Evolutionary conservation across 1,139 yeast genomes (phyloP).

Genomic region (Debaryomyces psychrophilus): DNA sequence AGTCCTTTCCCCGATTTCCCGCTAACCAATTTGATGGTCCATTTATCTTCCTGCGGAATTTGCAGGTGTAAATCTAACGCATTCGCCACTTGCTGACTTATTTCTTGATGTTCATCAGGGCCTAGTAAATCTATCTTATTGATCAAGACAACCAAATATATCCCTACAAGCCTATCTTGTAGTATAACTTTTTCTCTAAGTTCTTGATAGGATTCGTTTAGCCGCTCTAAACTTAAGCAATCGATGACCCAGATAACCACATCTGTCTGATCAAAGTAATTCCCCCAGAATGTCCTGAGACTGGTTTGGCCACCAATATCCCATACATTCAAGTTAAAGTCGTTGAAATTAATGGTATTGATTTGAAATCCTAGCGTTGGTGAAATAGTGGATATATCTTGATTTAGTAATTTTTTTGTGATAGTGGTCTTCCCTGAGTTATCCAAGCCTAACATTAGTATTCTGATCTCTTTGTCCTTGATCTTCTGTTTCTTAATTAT

Average conservation of each 20-base stretch:
- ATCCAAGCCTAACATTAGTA: slow-evolving; percentile 81
- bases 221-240: slow-evolving; percentile 59
- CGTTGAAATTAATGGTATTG: slow-evolving; percentile 40
- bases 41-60: slow-evolving; percentile 30
- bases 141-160: slow-evolving; percentile 56
- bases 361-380: slow-evolving; percentile 61
- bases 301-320: slow-evolving; percentile 89
- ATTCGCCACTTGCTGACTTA: slow-evolving; percentile 22
- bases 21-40: slow-evolving; percentile 51
- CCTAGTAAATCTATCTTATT: slow-evolving; percentile 60
- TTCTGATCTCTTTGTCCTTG: slow-evolving; percentile 76
- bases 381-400: slow-evolving; percentile 38
- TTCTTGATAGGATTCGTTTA: slow-evolving; percentile 67
- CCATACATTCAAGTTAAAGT: slow-evolving; percentile 57
- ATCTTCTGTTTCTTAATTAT: slow-evolving; percentile 81
- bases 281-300: slow-evolving; percentile 84
- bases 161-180: slow-evolving; percentile 73
- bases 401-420: slow-evolving; percentile 63
- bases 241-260: slow-evolving; percentile 93
- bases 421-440: slow-evolving; percentile 89
- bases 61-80: slow-evolving; percentile 29
- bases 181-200: slow-evolving; percentile 57
- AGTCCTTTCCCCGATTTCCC: slow-evolving; percentile 61
- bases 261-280: slow-evolving; percentile 86
- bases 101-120: slow-evolving; percentile 20